Evolutionary conservation across 192 early-diverging fungal genomes (phyloP), one percentile per base, ranked within the genome.

Genomic region (Coemansia sp.): DNA sequence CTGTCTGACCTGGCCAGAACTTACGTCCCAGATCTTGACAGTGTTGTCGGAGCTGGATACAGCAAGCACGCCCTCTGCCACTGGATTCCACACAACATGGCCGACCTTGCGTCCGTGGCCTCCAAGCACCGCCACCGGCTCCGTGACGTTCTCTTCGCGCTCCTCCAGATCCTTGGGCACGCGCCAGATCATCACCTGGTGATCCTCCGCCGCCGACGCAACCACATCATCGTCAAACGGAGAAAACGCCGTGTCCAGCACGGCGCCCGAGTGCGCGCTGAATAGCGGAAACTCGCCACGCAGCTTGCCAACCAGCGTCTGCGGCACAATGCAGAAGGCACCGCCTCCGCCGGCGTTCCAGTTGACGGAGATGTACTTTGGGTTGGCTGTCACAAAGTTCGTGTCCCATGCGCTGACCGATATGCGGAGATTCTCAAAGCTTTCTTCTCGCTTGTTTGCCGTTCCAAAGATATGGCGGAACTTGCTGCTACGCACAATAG

Each of bases 171-270:
- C 90, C 63, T 92, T 89, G 0, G 96, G 96, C 71, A 99, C 94
- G 12, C 79, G 88, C 95, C 97, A 99, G 49, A 98, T 86, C 94
- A 98, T 96, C 42, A 93, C 92, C 80, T 95, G 89, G 76, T 85
- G 87, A 76, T 91, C 92, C 71, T 95, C 92, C n/a, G 89, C 83
- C 56, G 84, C 88, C 10, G 91, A 92, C 23, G 98, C 98, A 70
- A 99, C 87, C 60, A 99, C 84, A 80, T 96, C 88, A 77, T 99
- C 98, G 67, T 98, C 98, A 84, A 98, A 99, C 32, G 95, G 97
- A 73, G 95, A 93, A 68, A 98, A 99, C 71, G 94, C 93, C 18
- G 96, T 99, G 79, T 99, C 98, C 60, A 99, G 85, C 19, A 99
- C 98, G 16, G 98, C 89, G 8, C 89, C 95, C 10, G 92, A 89